These are phyloP conservation scores for Gardenia jasminoides DNA, from an alignment of 257 asterid species.

Conservation along the genomic window DNA sequence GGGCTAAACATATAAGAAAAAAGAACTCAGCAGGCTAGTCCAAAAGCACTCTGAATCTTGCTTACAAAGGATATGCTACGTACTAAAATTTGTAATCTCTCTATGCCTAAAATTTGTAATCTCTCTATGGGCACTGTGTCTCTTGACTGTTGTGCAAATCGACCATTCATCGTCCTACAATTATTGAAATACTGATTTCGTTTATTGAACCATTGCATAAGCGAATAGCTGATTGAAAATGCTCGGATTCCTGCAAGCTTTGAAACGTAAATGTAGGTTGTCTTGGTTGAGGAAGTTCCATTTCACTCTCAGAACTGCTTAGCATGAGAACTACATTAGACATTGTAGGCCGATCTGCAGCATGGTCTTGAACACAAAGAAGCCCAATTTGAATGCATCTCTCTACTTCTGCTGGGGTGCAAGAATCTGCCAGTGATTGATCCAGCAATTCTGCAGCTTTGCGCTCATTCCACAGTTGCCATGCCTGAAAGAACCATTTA, in stretches of 20 bases:
- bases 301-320: too few relatives aligned
- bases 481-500: slow-evolving; percentile 39
- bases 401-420: slow-evolving; percentile 19
- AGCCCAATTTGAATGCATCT: slow-evolving; percentile 55
- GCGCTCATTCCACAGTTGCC: slow-evolving; percentile 54
- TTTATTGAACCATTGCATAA: not conserved
- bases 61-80: not conserved
- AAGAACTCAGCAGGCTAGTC: too few relatives aligned
- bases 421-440: slow-evolving; percentile 25
- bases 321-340: too few relatives aligned
- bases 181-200: not conserved
- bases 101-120: too few relatives aligned
- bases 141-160: not conserved
- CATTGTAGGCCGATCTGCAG: too few relatives aligned
- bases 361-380: slow-evolving; percentile 28
- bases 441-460: slow-evolving; percentile 42
- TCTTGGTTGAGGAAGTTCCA: slow-evolving; percentile 18
- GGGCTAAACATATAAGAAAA: too few relatives aligned
- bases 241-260: slow-evolving; percentile 9
- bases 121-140: too few relatives aligned
- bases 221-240: not conserved
- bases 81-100: too few relatives aligned
- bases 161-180: slow-evolving; percentile 16
- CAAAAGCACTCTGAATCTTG: too few relatives aligned
- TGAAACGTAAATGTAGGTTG: slow-evolving; percentile 24